These are phyloP conservation scores for Suhomyces bolitotheri DNA, from an alignment of 1,139 yeast species.

Conservation along the genomic window DNA sequence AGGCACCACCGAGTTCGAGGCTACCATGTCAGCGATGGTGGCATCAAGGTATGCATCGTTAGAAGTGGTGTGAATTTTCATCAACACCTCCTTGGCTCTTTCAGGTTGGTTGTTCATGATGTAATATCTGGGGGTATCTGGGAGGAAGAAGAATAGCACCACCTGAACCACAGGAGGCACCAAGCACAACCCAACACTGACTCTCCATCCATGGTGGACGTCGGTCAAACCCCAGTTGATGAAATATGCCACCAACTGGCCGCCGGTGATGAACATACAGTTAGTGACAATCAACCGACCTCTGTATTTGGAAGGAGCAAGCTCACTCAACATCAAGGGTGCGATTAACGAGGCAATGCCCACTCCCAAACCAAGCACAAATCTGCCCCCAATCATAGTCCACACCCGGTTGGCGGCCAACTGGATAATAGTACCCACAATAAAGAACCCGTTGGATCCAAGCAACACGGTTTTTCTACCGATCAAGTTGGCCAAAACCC, in stretches of 20 bases:
- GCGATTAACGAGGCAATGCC: conserved; percentile 92
- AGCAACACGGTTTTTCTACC: conserved; percentile 83
- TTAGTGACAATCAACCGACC: conserved; percentile 77
- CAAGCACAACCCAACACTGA: conserved; percentile 84
- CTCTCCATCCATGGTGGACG: conserved; percentile 87
- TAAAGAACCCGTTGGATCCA: conserved; percentile 75
- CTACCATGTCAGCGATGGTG: conserved; percentile 59
- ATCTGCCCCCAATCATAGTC: conserved; percentile 90
- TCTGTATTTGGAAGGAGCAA: conserved; percentile 88
- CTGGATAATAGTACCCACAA: conserved; percentile 82
- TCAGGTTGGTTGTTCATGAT: conserved; percentile 67
- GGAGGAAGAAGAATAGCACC: conserved; percentile 75
- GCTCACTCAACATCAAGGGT: conserved; percentile 86
- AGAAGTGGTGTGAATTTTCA: conserved; percentile 57
- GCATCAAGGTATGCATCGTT: conserved; percentile 57
- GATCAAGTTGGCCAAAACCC: conserved; percentile 72
- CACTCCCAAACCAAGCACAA: conserved; percentile 93
- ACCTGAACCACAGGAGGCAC: conserved; percentile 84
- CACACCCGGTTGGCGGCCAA: conserved; percentile 77
- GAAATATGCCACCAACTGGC: conserved; percentile 88
- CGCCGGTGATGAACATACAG: conserved; percentile 80
- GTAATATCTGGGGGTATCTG: conserved; percentile 92
- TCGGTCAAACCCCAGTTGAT: conserved; percentile 85
- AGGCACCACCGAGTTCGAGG: conserved; percentile 60
- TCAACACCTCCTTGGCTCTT: conserved; percentile 65